A percentile compares a stretch with the other conserved stretches of the same genome.
phyloP scores from a whole-genome alignment of 2,329 filamentous ascomycete genomes.

The Tolypocladium album region DNA sequence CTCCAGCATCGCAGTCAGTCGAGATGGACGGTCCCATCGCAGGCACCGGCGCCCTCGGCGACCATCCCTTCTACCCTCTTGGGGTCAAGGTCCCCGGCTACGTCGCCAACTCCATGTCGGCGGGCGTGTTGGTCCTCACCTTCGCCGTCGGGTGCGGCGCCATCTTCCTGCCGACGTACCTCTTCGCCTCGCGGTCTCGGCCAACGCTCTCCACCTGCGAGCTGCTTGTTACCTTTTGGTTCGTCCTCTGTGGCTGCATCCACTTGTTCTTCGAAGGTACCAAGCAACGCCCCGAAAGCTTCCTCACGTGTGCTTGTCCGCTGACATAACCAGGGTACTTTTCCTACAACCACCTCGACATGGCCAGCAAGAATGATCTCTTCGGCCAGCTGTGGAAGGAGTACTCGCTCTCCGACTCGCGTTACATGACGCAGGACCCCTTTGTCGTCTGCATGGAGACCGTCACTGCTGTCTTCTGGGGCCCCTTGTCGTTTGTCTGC shows the following conservation, averaged over 20 bases:
- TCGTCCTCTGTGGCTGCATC: conserved; percentile 54
- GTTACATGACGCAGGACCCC: conserved; percentile 40
- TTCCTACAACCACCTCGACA: conserved; percentile 27
- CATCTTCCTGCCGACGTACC: conserved; percentile 47
- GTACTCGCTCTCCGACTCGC: conserved; percentile 44
- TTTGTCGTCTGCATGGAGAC: conserved; percentile 48
- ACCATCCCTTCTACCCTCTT: conserved; percentile 63
- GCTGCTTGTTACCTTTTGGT: conserved; percentile 58
- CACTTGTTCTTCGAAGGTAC: conserved; percentile 31
- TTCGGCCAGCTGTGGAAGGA: conserved; percentile 49
- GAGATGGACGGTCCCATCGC: conserved; percentile 2
- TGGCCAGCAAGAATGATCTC: conserved; percentile 28
- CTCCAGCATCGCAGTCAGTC: neutral
- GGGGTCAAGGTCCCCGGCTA: conserved; percentile 52
- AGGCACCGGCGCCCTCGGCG: neutral
- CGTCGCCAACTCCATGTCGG: conserved; percentile 52
- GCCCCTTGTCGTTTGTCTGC: conserved; percentile 37
- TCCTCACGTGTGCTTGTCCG: neutral
- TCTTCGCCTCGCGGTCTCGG: conserved; percentile 39
- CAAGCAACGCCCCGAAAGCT: neutral
- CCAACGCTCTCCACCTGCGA: conserved; percentile 44
- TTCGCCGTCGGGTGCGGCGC: conserved; percentile 46
- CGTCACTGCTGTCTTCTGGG: conserved; percentile 41
- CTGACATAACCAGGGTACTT: conserved; percentile 31
- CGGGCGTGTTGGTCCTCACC: conserved; percentile 44